Conservation (phyloP, 2,329 filamentous ascomycete genomes). For the Sporothrix sp. region DNA sequence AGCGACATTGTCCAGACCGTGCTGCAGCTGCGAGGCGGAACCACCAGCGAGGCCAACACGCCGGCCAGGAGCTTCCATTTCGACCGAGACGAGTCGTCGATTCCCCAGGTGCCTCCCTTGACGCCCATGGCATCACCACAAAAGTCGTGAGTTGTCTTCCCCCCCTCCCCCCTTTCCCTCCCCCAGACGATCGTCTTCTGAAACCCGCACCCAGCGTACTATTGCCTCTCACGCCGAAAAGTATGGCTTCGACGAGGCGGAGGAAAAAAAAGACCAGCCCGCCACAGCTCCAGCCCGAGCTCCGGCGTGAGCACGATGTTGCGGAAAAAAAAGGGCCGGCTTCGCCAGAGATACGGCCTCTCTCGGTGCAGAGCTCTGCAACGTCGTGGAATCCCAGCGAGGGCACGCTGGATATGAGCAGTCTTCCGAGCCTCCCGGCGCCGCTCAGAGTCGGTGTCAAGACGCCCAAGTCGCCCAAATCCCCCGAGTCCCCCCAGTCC, state of each 20-base stretch:
- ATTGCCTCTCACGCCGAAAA: conserved; percentile 1
- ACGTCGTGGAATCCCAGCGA: conserved; percentile 2
- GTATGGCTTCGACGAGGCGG: neutral
- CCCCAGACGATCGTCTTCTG: neutral
- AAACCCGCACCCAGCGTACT: neutral
- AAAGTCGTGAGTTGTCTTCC: neutral
- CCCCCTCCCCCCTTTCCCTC: neutral
- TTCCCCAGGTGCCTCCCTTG: neutral
- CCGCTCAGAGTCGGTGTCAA: neutral
- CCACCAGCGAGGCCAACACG: neutral
- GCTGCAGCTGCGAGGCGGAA: neutral
- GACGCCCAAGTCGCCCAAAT: conserved; percentile 1
- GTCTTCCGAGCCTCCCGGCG: conserved; percentile 5
- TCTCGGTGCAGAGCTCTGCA: neutral
- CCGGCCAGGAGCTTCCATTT: neutral
- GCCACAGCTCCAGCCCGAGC: neutral
- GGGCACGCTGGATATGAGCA: conserved; percentile 3
- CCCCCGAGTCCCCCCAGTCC: neutral
- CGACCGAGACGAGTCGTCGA: neutral
- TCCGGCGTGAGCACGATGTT: too few relatives aligned
- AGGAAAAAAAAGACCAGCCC: neutral
- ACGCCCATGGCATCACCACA: conserved; percentile 4
- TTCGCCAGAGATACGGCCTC: neutral
- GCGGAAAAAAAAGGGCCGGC: too few relatives aligned
- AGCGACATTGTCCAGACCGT: conserved; percentile 7